Base-by-base conservation (phyloP, 2,329 filamentous ascomycete species). In the Fusarium sp. region DNA sequence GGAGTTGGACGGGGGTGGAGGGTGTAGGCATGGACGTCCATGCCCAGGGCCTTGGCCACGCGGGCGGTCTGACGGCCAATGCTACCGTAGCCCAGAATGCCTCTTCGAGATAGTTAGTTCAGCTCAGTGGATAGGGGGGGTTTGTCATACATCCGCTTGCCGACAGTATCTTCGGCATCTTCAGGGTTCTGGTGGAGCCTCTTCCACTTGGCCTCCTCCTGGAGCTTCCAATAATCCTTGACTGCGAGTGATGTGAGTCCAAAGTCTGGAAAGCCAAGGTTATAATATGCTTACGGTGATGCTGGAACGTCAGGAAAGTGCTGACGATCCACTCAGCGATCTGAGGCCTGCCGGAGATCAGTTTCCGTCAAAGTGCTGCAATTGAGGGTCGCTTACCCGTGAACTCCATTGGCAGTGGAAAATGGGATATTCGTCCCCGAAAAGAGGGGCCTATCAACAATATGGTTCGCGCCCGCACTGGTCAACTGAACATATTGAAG, bases 11-110 rank as follows among this genome's bases (percentile, higher is more conserved):
- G 91, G 1, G 92, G 89, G 29, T 89, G 90, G 0, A 93, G 91
- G 0, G 93, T 96, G 84, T 93, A 95, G 1, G 93, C 94, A 79
- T 95, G 86, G 0, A 96, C 89, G 31, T 90, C 86, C 88, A 94
- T 92, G 20, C 93, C 94, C 76, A 94, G 81, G 3, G 92, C 91
- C 16, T 86, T 86, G 13, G 89, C 89, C 4, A 94, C 86, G 10
- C 87, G 85, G 4, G 88, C 88, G 6, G 83, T 84, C 67, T 90
- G 88, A 1, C 88, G 84, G 10, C 88, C 88, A 63, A 90, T 89
- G 63, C 82, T 84, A 16, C 88, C 88, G 70, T 90, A 90, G 9
- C 88, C 88, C 4, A 90, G 81, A 27, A 90, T 87, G 4, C 87
- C 87, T 56, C 86, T 87, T 1, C 6, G 6, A 3, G 10, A 0